Evolutionary conservation across 1,139 yeast genomes (phyloP).

Genomic region (Pichia sp.): DNA sequence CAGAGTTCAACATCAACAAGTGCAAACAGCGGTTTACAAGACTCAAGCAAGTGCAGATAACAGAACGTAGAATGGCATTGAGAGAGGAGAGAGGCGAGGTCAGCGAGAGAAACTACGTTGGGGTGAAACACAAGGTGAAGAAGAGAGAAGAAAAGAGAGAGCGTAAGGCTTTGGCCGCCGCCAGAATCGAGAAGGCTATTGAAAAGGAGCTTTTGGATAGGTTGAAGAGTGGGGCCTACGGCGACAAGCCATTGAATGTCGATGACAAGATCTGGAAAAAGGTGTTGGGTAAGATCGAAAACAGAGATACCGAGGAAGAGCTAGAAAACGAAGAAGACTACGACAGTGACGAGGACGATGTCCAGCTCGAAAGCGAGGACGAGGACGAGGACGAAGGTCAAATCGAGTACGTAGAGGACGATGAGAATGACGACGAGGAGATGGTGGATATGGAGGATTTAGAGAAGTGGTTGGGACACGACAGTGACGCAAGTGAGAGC

Average conservation of each 20-base stretch:
- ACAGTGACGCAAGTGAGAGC: conserved; percentile 39
- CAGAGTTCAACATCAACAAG: conserved; percentile 82
- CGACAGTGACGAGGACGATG: conserved; percentile 37
- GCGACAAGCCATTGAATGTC: conserved; percentile 94
- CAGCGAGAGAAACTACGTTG: conserved; percentile 80
- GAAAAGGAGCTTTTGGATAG: conserved; percentile 93
- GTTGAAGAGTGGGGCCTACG: conserved; percentile 95
- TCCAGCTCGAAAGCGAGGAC: conserved; percentile 33
- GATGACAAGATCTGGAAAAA: conserved; percentile 95
- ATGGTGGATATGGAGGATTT: conserved; percentile 87
- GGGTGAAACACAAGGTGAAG: conserved; percentile 88
- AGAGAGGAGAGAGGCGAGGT: conserved; percentile 51
- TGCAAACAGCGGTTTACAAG: conserved; percentile 95
- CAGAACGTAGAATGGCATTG: conserved; percentile 91
- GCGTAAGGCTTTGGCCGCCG: conserved; percentile 94
- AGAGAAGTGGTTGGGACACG: conserved; percentile 78
- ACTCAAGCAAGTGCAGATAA: conserved; percentile 89
- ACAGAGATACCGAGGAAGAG: conserved; percentile 43
- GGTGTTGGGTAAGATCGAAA: conserved; percentile 74
- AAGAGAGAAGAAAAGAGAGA: conserved; percentile 92
- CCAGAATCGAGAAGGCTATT: conserved; percentile 91
- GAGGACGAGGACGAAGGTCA: conserved; percentile 71
- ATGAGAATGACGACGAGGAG: conserved; percentile 74
- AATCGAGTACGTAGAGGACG: conserved; percentile 76
- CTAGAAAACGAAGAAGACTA: conserved; percentile 45